Conservation (phyloP, 306 rosid genomes). For the Vigna hirtella region DNA sequence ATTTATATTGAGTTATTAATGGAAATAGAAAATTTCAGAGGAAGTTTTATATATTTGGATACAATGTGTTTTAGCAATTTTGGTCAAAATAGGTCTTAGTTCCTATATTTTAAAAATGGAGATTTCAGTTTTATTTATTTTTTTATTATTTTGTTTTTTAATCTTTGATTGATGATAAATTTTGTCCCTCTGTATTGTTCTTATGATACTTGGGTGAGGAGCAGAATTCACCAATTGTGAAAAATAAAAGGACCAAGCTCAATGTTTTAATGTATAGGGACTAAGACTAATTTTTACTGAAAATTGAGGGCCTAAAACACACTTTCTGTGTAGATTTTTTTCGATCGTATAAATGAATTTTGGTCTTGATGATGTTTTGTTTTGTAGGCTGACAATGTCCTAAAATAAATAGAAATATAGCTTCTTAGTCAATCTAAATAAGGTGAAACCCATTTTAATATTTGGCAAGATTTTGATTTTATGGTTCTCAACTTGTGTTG, state of each 20-base stretch:
- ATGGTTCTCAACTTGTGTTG: not conserved
- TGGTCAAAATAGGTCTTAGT: not conserved
- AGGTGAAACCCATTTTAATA: conserved; percentile 1
- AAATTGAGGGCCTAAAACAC: not conserved
- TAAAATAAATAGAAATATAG: too few species aligned
- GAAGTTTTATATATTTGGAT: not conserved
- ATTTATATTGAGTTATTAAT: too few species aligned
- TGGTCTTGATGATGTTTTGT: not conserved
- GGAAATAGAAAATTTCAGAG: not conserved
- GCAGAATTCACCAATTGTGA: not conserved
- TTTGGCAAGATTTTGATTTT: not conserved
- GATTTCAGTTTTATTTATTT: not conserved
- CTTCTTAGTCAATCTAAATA: not conserved
- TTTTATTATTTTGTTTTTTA: not conserved
- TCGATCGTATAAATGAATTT: conserved; percentile 15
- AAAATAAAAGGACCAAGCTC: not conserved
- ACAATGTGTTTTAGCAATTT: not conserved
- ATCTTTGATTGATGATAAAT: not conserved
- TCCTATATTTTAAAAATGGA: not conserved
- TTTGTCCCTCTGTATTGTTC: not conserved
- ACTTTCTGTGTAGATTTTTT: not conserved
- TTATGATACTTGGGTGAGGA: not conserved
- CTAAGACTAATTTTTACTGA: not conserved
- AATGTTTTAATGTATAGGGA: not conserved
- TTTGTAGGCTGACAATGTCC: not conserved